Conservation (phyloP, 805 yeast species). For the Saturnispora galanensis region DNA sequence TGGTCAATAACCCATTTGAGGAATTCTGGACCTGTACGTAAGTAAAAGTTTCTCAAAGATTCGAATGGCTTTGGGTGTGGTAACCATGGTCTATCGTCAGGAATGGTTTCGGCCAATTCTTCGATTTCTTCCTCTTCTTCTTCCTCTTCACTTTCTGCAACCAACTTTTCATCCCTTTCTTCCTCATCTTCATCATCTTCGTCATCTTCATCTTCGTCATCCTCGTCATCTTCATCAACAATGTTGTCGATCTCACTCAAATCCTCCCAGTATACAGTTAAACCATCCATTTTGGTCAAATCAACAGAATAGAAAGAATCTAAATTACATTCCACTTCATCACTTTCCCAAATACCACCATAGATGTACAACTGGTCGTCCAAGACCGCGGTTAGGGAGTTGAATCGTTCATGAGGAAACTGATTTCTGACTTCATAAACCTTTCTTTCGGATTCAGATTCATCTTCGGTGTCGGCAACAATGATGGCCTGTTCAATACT, state of each 20-base stretch:
- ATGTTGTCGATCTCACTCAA: slow-evolving; percentile 45
- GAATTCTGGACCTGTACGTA: slow-evolving; percentile 78
- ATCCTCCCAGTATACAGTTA: slow-evolving; percentile 86
- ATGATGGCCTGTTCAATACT: background rate
- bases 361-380: slow-evolving; percentile 76
- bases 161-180: slow-evolving; percentile 31
- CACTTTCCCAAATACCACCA: slow-evolving; percentile 87
- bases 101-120: slow-evolving; percentile 55
- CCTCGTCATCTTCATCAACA: slow-evolving; percentile 53
- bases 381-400: slow-evolving; percentile 73
- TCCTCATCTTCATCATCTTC: slow-evolving; percentile 54
- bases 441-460: slow-evolving; percentile 29
- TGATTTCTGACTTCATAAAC: slow-evolving; percentile 46
- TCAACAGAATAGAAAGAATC: slow-evolving; percentile 85
- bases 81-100: slow-evolving; percentile 92
- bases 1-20: slow-evolving; percentile 89
- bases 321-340: slow-evolving; percentile 74
- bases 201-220: slow-evolving; percentile 57
- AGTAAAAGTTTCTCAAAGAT: slow-evolving; percentile 69
- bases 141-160: slow-evolving; percentile 32
- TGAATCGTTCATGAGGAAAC: slow-evolving; percentile 84
- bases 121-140: slow-evolving; percentile 64
- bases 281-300: slow-evolving; percentile 78
- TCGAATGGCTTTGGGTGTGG: slow-evolving; percentile 97
- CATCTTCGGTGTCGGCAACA: slow-evolving; percentile 11